A percentile compares a stretch with the other conserved stretches of the same genome.
These are phyloP conservation scores for Crithidia bombi DNA, from an alignment of 208 protist genomes.

Conservation along the genomic window DNA sequence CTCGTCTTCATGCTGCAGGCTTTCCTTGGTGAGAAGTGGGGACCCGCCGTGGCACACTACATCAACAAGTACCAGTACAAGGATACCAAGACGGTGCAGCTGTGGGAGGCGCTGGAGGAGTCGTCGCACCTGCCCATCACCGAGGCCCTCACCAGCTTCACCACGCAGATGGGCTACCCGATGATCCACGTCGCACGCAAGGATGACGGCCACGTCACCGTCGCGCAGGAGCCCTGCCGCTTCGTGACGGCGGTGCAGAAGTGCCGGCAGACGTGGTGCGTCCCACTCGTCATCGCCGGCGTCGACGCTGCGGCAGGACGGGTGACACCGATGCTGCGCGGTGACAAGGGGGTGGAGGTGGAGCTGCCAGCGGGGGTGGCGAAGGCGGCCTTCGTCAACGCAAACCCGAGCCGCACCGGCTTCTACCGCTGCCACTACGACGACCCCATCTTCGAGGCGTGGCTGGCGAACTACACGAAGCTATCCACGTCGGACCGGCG, in stretches of 20 bases:
- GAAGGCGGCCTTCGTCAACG: conserved; percentile 49
- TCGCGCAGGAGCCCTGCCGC: conserved; percentile 65
- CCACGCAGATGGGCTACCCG: conserved; percentile 94
- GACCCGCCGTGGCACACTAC: conserved; percentile 89
- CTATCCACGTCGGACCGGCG: conserved; percentile 56
- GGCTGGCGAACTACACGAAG: conserved; percentile 49
- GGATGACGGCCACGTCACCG: conserved; percentile 10
- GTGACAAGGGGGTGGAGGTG: conserved; percentile 43
- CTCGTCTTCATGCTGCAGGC: conserved; percentile 94
- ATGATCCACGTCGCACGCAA: conserved; percentile 71
- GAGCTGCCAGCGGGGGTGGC: conserved; percentile 41
- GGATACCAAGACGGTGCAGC: conserved; percentile 94
- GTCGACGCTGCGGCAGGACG: conserved; percentile 31
- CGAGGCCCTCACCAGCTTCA: conserved; percentile 92
- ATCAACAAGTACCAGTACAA: conserved; percentile 91
- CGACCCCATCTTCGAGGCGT: conserved; percentile 52
- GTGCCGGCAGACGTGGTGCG: conserved; percentile 56
- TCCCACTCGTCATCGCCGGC: conserved; percentile 72
- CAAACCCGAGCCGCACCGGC: conserved; percentile 72
- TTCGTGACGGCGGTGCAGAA: conserved; percentile 46
- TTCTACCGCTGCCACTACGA: conserved; percentile 92
- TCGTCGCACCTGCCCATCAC: conserved; percentile 78
- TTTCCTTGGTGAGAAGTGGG: conserved; percentile 92
- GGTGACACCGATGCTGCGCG: conserved; percentile 58
- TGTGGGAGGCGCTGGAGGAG: conserved; percentile 95